Base-by-base conservation (phyloP, 2,329 filamentous ascomycete genomes). In the Periglandula ipomoeae region DNA sequence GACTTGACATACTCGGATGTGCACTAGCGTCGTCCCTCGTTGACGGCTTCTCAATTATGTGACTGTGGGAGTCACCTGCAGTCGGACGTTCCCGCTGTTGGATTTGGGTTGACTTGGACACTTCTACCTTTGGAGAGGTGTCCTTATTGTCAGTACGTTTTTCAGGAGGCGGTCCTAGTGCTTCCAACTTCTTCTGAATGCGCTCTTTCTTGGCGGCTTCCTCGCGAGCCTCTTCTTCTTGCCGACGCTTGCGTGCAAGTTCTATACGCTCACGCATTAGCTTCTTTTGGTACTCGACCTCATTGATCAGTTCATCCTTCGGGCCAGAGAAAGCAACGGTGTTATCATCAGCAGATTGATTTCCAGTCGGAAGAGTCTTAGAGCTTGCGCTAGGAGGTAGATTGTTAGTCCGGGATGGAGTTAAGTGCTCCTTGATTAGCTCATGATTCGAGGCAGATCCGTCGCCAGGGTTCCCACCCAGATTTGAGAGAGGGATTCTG, bases 221-320 rank as follows among this genome's bases (percentile, higher is more conserved):
- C 58, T 87, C 83, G n/a, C 73, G 76, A 19, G 77, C 82, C 57
- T 85, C 82, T 62, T 89, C 78, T 50, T 86, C 84, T 51, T 80
- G 69, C 43, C 80, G 73, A 50, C 84, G 75, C 59, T 85, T 82
- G 59, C 83, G 81, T 19, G 84, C 85, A 46, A 81, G 69, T 58
- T 89, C 84, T 6, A 82, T 74, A 35, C 79, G 79, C 57, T 87
- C 82, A 34, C 76, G 76, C 85, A 90, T 89, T 20, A 87, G 76
- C 67, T 74, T 86, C 75, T 71, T 85, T 67, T 79, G 85, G 59
- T 70, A 78, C 63, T 73, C 81, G 54, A 74, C 74, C 50, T 85
- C 81, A 35, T 80, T 72, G 43, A 78, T 75, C 2, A 63, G 59
- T 22, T 62, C 61, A 20, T 61, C 62, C 50, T 61, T 56, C 9